Evolutionary conservation across 306 rosid species (phyloP).

Genomic region (Rosa multiflora): DNA sequence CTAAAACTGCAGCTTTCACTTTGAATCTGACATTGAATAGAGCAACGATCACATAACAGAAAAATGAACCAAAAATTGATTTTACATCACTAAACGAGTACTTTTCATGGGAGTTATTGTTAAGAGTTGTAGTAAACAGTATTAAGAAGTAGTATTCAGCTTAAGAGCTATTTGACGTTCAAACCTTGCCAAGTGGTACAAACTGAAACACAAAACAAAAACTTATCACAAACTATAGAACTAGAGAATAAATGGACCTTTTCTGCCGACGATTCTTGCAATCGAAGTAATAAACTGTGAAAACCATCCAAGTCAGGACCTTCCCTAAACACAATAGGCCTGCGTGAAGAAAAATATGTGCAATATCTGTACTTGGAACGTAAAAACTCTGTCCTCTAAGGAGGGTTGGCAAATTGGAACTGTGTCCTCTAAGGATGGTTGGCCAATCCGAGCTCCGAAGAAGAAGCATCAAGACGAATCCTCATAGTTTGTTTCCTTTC

Average conservation of each 20-base stretch:
- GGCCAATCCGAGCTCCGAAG: not conserved
- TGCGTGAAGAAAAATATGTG: not conserved
- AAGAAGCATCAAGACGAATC: not conserved
- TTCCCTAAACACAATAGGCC: not conserved
- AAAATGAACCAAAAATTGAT: not conserved
- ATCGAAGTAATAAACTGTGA: constrained; percentile 10
- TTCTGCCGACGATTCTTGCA: constrained; percentile 14
- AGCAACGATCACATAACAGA: not conserved
- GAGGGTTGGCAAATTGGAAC: not conserved
- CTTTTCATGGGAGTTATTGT: not conserved
- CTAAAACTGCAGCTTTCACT: not conserved
- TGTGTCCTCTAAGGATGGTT: not conserved
- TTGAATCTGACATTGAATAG: not conserved
- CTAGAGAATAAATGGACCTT: not conserved
- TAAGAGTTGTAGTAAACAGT: not conserved
- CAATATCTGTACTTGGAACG: not conserved
- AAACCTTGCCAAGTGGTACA: not conserved
- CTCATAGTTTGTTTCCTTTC: constrained; percentile 5
- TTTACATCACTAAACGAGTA: not conserved
- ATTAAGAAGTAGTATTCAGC: not conserved
- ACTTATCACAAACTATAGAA: not conserved
- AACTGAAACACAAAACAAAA: not conserved
- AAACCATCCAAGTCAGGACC: constrained; percentile 10
- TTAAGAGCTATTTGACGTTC: not conserved
- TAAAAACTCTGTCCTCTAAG: not conserved